Evolutionary conservation across 1,139 yeast species (phyloP), one percentile per base, ranked within the genome.

Genomic region (Debaryomyces nepalensis): DNA sequence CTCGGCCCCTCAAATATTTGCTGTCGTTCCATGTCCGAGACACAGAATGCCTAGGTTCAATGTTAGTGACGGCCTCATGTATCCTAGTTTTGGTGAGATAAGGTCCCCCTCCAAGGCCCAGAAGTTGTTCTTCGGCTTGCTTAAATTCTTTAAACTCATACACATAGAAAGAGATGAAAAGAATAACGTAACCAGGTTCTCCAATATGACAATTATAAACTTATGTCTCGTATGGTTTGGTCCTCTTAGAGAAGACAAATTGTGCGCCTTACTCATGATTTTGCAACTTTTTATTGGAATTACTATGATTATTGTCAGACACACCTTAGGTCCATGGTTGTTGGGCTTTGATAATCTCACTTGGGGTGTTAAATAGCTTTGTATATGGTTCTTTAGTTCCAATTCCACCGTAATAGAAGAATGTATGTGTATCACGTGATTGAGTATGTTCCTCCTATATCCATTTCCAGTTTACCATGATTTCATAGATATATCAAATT

Each of bases 21-120:
- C 84, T 37, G 54, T 93, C 2, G 84, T 95, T 11, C 96, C 95
- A 5, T 93, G 99, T 59, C 99, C 99, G 21, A 78, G 99, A 53
- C 99, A 93, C 61, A 77, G 99, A 55, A 63, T 93, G 59, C 99
- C 99, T 1, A 74, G 70, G 50, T 86, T 88, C 55, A 81, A 88
- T 53, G 69, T 67, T 10, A 63, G 73, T 12, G 83, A 88, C 47
- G 91, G 95, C 0, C 65, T 84, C 37, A 73, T 93, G 74, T 81
- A 87, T 54, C 93, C 96, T n/a, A 72, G 77, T 46, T 70, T 50
- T 46, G 78, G 70, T 3, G 66, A 61, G 31, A 41, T 71, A 30
- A 55, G 50, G 15, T 40, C 40, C 2, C 42, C 33, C 21, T 35
- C 33, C 4, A 44, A 24, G 11, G 11, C 63, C 3, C 61, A 70